Percentiles rank a stretch among this genome's conserved stretches.
Conservation (phyloP, 345 rosid genomes). For the Gossypium arboreum region DNA sequence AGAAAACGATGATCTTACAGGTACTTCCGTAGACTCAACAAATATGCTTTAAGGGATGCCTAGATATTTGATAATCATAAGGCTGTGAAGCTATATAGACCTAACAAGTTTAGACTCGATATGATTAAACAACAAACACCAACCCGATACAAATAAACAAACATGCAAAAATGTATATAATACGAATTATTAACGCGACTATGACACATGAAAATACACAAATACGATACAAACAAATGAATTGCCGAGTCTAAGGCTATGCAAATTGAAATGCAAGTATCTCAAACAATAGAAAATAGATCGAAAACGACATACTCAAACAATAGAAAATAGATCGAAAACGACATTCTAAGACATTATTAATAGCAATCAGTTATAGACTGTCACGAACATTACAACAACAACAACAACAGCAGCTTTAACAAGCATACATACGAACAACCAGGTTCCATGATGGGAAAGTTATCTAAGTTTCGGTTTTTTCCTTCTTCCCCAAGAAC, state of each 20-base stretch:
- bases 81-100: not conserved
- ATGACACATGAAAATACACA: not conserved
- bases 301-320: not conserved
- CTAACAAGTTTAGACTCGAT: not conserved
- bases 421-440: not conserved
- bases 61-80: not conserved
- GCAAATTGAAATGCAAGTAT: not conserved
- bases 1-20: not conserved
- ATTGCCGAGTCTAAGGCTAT: not conserved
- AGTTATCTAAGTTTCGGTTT: constrained; percentile 23
- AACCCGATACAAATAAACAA: too few relatives aligned
- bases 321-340: not conserved
- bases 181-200: not conserved
- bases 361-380: not conserved
- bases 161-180: too few relatives aligned
- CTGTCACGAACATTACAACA: not conserved
- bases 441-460: not conserved
- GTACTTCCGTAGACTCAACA: not conserved
- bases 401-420: not conserved
- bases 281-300: not conserved
- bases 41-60: not conserved
- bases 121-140: not conserved
- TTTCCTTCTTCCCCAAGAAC: constrained; percentile 40
- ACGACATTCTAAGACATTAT: not conserved
- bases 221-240: not conserved